Conservation (phyloP, 2,329 filamentous ascomycete species). For the Colletotrichum navitas region DNA sequence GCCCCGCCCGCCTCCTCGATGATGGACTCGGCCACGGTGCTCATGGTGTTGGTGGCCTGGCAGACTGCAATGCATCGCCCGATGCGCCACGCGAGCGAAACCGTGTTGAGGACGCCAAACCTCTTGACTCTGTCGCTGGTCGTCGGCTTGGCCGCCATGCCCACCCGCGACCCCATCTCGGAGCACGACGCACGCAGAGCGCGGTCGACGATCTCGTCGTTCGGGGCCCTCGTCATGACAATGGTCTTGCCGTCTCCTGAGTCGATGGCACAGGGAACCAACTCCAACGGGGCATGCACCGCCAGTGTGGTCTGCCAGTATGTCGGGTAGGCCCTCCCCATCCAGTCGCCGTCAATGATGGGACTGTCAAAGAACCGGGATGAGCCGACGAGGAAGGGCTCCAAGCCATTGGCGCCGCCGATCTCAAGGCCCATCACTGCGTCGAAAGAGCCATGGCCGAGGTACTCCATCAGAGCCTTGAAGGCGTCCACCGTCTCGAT, state of each 20-base stretch:
- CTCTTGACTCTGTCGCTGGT: conserved; percentile 43
- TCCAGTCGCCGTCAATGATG: conserved; percentile 67
- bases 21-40: conserved; percentile 68
- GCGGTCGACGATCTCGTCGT: conserved; percentile 44
- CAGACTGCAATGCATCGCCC: conserved; percentile 31
- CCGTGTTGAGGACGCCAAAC: conserved; percentile 39
- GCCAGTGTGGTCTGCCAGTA: conserved; percentile 66
- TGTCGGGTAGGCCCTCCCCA: conserved; percentile 68
- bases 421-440: conserved; percentile 66
- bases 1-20: conserved; percentile 69
- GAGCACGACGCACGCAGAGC: conserved; percentile 55
- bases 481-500: conserved; percentile 56
- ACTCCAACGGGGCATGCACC: conserved; percentile 54
- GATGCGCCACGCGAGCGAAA: conserved; percentile 39
- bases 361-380: conserved; percentile 65
- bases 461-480: conserved; percentile 52
- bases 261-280: conserved; percentile 60
- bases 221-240: conserved; percentile 58
- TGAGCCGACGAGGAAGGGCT: conserved; percentile 68
- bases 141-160: conserved; percentile 39
- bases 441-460: conserved; percentile 48
- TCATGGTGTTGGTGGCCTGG: conserved; percentile 58
- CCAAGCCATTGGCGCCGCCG: conserved; percentile 74
- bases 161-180: conserved; percentile 51
- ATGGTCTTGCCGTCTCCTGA: conserved; percentile 59